A percentile compares a stretch with the other conserved stretches of the same genome.
These are phyloP conservation scores for Neocallimastix lanati DNA, from an alignment of 192 early-diverging fungal genomes.

Conservation along the genomic window DNA sequence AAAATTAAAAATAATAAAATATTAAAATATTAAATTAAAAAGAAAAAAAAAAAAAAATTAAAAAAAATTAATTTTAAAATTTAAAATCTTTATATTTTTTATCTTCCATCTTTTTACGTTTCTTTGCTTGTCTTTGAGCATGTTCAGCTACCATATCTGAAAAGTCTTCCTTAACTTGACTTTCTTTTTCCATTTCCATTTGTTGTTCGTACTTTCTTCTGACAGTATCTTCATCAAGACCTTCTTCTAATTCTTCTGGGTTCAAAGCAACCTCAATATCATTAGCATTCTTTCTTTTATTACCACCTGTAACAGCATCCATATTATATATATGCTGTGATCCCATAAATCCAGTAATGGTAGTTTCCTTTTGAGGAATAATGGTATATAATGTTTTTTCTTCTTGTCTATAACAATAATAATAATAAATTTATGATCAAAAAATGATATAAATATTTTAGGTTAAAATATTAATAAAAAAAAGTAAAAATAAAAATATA, in stretches of 20 bases:
- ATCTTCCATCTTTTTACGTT: slow-evolving; percentile 44
- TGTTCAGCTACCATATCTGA: slow-evolving; percentile 80
- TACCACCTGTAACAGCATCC: slow-evolving; percentile 18
- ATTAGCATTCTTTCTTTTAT: slow-evolving; percentile 5
- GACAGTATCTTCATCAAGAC: slow-evolving; percentile 55
- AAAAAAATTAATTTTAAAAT: too few relatives aligned
- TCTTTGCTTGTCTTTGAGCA: slow-evolving; percentile 43
- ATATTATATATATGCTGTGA: slow-evolving; percentile 82
- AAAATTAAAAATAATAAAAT: too few relatives aligned
- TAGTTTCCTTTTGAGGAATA: slow-evolving; percentile 49
- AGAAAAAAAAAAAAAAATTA: too few relatives aligned
- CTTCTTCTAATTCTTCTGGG: slow-evolving; percentile 67
- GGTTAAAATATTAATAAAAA: too few relatives aligned
- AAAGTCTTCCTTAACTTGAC: slow-evolving; percentile 46
- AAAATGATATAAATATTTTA: too few relatives aligned
- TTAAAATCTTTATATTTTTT: slow-evolving; percentile 1
- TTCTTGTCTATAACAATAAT: slow-evolving; percentile 15
- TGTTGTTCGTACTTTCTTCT: slow-evolving; percentile 61
- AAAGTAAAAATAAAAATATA: slow-evolving; percentile 1
- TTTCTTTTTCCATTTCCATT: slow-evolving; percentile 15
- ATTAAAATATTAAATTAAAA: too few relatives aligned
- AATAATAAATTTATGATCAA: too few relatives aligned
- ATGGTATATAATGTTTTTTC: slow-evolving; percentile 64
- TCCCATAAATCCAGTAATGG: slow-evolving; percentile 63
- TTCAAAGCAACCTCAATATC: slow-evolving; percentile 74